Evolutionary conservation across 2,329 filamentous ascomycete species (phyloP), one percentile per base, ranked within the genome.

Genomic region (Davidsoniella neocaledoniae): DNA sequence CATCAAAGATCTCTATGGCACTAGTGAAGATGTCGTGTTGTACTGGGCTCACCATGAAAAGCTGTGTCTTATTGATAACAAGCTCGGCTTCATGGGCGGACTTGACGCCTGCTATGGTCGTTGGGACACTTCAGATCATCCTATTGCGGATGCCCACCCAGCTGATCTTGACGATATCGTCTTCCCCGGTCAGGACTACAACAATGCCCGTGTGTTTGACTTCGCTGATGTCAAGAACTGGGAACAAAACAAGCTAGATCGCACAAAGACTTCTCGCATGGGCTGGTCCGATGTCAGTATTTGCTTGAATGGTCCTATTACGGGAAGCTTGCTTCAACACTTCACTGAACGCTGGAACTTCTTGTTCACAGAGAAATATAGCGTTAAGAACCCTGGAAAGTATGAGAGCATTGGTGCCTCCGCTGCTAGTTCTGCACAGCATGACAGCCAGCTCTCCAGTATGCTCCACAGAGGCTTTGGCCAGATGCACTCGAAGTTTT

Each of bases 21-120:
- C 84, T 46, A 77, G 77, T 33, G 83, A 87, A 29, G 86, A 83
- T 56, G 77, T 87, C 1, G 82, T 94, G 9, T 67, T 94, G 1
- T 94, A 86, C 64, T 94, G 87, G 87, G 86, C 86, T 2, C 87
- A 94, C 58, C 87, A 94, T 57, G 87, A 95, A 66, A 95, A 95
- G 64, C 73, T 94, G 1, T 86, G 85, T 56, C 61, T 94, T 2
- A 67, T 95, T 14, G 87, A 95, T 61, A 77, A 81, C n/a, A 70
- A 71, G 8, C 69, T 81, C 50, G 86, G 81, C 2, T 94, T 95
- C 61, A 94, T 94, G 87, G 87, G 86, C 45, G 88, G 87, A 17
- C 68, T 94, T 1, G 87, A 94, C 64, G 70, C 94, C 58, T 94
- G 76, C 61, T 94, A 87, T 58, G 87, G 87, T 36, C 74, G 87